Evolutionary conservation across 805 yeast species (phyloP), one percentile per base, ranked within the genome.

Genomic region (Diddensiella santjacobensis): DNA sequence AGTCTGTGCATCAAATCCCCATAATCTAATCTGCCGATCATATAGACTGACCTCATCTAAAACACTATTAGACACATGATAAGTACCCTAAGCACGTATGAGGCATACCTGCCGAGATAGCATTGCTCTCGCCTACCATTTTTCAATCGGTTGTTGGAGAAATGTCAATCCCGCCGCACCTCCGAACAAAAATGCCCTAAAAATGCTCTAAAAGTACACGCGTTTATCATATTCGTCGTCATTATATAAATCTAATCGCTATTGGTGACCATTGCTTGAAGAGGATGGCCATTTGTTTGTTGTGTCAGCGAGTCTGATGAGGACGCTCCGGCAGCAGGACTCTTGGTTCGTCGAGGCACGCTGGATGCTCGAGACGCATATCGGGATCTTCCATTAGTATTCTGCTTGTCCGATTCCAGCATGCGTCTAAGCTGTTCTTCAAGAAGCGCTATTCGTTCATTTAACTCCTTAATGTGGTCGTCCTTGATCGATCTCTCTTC

Each of bases 1-100:
- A 36, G 79, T 74, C 64, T 91, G 99, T 2, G 97, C 95, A 26
- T 86, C 95, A 62, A 93, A 72, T 1, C 99, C 99, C 99, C 99
- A 91, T 18, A 91, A 73, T 53, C 99, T 71, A 54, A 91, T 90
- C 67, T 91, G 99, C 50, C 99, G 78, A 66, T 91, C 99, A 62
- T 91, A 91, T 19, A 91, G 74, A 1, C 95, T 96, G 49, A 90
- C 80, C 62, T 90, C 97, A 59, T 89, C 96, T 67, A n/a, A 10
- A 17, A 6, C 18, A 13, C 13, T 26, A n/a, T n/a, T n/a, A n/a
- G n/a, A n/a, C n/a, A n/a, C n/a, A n/a, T n/a, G n/a, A n/a, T n/a
- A n/a, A n/a, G n/a, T n/a, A n/a, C n/a, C n/a, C n/a, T n/a, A n/a
- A n/a, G n/a, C n/a, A n/a, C n/a, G n/a, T n/a, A 26, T 8, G 31